phyloP scores from a whole-genome alignment of 768 basidiomycete genomes.

The Termitomyces sp. region DNA sequence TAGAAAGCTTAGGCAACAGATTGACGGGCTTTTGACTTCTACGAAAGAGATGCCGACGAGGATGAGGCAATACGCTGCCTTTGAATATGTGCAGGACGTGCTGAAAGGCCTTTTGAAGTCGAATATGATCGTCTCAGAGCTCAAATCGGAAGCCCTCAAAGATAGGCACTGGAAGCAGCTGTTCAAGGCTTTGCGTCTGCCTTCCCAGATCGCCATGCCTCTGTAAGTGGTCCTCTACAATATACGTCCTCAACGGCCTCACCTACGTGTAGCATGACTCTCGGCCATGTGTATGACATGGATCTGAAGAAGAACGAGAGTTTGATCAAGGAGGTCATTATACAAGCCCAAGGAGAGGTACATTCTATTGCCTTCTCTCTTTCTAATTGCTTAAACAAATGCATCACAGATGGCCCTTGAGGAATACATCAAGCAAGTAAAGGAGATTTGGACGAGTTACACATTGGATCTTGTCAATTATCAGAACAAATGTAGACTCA shows the following conservation, averaged over 20 bases:
- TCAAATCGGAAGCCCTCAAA: conserved; percentile 96
- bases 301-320: conserved; percentile 93
- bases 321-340: conserved; percentile 89
- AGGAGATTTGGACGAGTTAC: conserved; percentile 95
- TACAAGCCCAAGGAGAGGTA: conserved; percentile 97
- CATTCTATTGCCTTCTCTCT: conserved; percentile 11
- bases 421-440: conserved; percentile 94
- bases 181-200: conserved; percentile 81
- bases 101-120: conserved; percentile 84
- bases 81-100: conserved; percentile 95
- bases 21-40: conserved; percentile 87
- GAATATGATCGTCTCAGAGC: conserved; percentile 85
- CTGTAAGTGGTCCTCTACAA: conserved; percentile 42
- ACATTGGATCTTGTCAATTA: conserved; percentile 96
- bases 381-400: conserved; percentile 16
- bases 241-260: conserved; percentile 4
- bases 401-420: conserved; percentile 81
- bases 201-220: conserved; percentile 71
- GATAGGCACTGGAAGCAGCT: conserved; percentile 98
- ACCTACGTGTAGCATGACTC: conserved; percentile 61
- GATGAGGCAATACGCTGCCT: conserved; percentile 98
- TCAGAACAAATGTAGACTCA: conserved; percentile 97
- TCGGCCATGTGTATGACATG: conserved; percentile 95
- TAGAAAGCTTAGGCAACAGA: conserved; percentile 89
- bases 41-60: conserved; percentile 99